phyloP scores from a whole-genome alignment of 1,284 basidiomycete species.

The Gastroboletus turbinatus region DNA sequence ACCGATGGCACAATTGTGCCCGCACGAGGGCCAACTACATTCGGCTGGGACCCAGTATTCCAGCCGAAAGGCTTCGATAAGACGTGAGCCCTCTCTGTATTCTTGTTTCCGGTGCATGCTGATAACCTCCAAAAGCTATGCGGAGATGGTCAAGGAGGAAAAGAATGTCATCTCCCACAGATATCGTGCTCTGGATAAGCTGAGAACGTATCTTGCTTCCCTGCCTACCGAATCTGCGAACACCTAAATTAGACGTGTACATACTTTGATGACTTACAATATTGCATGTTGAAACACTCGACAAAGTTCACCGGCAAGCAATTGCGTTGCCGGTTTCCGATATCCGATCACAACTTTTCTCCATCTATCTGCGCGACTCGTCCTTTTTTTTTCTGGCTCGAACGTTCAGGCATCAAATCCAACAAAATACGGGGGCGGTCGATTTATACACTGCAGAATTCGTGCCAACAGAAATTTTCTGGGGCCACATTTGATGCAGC shows the following conservation, averaged over 20 bases:
- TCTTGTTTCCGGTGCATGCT: slow-evolving; percentile 1
- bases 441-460: background rate
- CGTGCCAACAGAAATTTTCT: background rate
- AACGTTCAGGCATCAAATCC: background rate
- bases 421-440: background rate
- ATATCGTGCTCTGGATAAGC: slow-evolving; percentile 82
- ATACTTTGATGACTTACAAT: background rate
- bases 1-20: slow-evolving; percentile 89
- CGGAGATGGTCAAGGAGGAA: slow-evolving; percentile 85
- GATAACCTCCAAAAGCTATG: slow-evolving; percentile 60
- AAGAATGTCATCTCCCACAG: slow-evolving; percentile 93
- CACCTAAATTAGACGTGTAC: slow-evolving; percentile 4
- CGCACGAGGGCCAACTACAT: slow-evolving; percentile 74
- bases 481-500: slow-evolving; percentile 1
- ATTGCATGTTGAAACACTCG: background rate
- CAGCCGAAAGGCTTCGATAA: slow-evolving; percentile 73
- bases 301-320: slow-evolving; percentile 9
- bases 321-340: slow-evolving; percentile 24
- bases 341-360: slow-evolving; percentile 22
- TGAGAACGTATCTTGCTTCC: slow-evolving; percentile 62
- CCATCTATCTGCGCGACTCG: background rate
- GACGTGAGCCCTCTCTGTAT: slow-evolving; percentile 56
- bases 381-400: background rate
- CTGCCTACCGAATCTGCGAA: background rate
- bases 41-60: slow-evolving; percentile 93